Conservation (phyloP, 768 basidiomycete genomes). For the Lentinula edodes region DNA sequence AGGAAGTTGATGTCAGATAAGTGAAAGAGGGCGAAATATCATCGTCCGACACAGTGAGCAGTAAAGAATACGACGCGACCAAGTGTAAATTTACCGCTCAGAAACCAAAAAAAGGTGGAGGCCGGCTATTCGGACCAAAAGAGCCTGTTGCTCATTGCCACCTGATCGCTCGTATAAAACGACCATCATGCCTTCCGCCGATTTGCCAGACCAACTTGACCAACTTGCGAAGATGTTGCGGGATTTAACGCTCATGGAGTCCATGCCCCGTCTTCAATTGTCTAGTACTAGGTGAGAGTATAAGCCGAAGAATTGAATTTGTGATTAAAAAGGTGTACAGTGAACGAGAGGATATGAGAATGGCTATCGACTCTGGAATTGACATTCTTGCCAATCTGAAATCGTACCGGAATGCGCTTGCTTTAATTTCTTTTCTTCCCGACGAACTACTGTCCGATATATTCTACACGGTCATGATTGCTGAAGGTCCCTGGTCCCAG, state of each 20-base stretch:
- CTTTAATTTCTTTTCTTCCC: conserved; percentile 1
- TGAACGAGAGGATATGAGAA: not conserved
- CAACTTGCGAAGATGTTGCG: not conserved
- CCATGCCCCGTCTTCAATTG: not conserved
- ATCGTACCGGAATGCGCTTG: not conserved
- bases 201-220: not conserved
- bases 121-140: not conserved
- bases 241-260: not conserved
- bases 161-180: too few relatives aligned
- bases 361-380: not conserved
- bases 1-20: too few relatives aligned
- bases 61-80: too few relatives aligned
- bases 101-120: too few relatives aligned
- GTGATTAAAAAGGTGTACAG: not conserved
- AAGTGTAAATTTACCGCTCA: too few relatives aligned
- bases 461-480: not conserved
- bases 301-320: not conserved
- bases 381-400: not conserved
- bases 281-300: not conserved
- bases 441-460: not conserved
- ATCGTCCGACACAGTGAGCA: too few relatives aligned
- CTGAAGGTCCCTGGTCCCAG: not conserved
- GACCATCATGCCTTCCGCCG: not conserved
- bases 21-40: too few relatives aligned
- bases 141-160: too few relatives aligned